phyloP scores from a whole-genome alignment of 2,329 filamentous ascomycete genomes.

The Penicillium sp. region DNA sequence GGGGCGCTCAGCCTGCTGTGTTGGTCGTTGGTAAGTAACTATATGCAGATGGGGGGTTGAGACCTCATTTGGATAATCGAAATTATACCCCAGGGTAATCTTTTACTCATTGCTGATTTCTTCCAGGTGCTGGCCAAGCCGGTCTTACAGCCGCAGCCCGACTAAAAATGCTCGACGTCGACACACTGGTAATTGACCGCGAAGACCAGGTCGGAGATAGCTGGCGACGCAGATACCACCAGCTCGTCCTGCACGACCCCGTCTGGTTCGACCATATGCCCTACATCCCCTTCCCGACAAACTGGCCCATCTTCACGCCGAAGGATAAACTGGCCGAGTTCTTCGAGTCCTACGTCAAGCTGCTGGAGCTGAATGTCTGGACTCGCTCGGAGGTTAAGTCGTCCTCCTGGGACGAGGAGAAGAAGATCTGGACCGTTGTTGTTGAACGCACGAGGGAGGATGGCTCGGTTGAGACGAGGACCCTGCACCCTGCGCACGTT shows the following conservation, averaged over 20 bases:
- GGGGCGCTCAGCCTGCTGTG: constrained; percentile 58
- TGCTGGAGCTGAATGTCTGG: constrained; percentile 73
- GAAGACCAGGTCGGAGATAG: constrained; percentile 65
- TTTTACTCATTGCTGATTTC: background rate
- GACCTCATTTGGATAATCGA: too few relatives aligned
- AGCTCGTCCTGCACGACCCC: constrained; percentile 70
- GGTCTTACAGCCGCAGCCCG: constrained; percentile 63
- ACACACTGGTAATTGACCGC: constrained; percentile 62
- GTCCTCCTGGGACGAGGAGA: constrained; percentile 56
- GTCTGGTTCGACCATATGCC: constrained; percentile 63
- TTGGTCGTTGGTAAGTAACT: constrained; percentile 65
- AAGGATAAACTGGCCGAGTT: constrained; percentile 74
- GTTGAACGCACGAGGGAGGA: constrained; percentile 50
- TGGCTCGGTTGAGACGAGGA: constrained; percentile 53
- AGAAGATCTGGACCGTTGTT: constrained; percentile 60
- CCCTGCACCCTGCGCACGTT: constrained; percentile 65
- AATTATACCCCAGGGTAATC: too few relatives aligned
- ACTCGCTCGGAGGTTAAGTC: constrained; percentile 55
- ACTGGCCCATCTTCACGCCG: constrained; percentile 72
- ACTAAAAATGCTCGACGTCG: constrained; percentile 62
- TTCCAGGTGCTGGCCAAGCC: constrained; percentile 62
- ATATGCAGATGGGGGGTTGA: too few relatives aligned
- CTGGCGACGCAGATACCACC: constrained; percentile 66
- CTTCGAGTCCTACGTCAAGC: constrained; percentile 66
- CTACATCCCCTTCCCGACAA: constrained; percentile 65